Percentiles rank a stretch among this genome's conserved stretches.
These are phyloP conservation scores for Candida sp. DNA, from an alignment of 1,139 yeast species.

Conservation along the genomic window DNA sequence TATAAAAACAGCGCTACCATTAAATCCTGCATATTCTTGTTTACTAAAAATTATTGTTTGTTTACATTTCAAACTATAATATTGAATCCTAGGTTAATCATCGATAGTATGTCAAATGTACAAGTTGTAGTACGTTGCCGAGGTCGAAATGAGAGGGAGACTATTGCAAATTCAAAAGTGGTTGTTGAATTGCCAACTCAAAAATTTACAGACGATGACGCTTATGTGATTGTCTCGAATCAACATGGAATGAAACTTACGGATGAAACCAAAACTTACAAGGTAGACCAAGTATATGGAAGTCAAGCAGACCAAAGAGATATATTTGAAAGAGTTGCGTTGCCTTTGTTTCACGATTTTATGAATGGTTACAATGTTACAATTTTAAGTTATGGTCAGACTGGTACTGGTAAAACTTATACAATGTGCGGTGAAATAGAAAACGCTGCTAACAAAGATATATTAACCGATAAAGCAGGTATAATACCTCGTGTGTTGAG, in stretches of 20 bases:
- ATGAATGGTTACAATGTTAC: conserved; percentile 74
- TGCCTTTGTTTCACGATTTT: conserved; percentile 62
- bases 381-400: conserved; percentile 84
- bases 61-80: conserved; percentile 4
- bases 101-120: conserved; percentile 43
- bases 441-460: conserved; percentile 5
- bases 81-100: neutral
- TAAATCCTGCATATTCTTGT: too few relatives aligned
- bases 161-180: conserved; percentile 67
- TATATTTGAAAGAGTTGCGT: conserved; percentile 60
- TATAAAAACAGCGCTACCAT: too few relatives aligned
- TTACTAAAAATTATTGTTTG: conserved; percentile 2
- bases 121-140: conserved; percentile 90
- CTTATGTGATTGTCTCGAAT: conserved; percentile 40
- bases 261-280: conserved; percentile 45
- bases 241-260: conserved; percentile 24
- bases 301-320: conserved; percentile 63
- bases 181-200: conserved; percentile 62
- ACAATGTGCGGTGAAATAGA: conserved; percentile 72
- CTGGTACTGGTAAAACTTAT: conserved; percentile 86
- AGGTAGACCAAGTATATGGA: conserved; percentile 74
- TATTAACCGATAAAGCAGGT: conserved; percentile 45
- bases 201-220: conserved; percentile 32
- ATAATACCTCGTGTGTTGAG: conserved; percentile 64
- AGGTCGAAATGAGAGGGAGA: conserved; percentile 72